Conservation (phyloP, 2,329 filamentous ascomycete species). For the Bipolaris oryzae region DNA sequence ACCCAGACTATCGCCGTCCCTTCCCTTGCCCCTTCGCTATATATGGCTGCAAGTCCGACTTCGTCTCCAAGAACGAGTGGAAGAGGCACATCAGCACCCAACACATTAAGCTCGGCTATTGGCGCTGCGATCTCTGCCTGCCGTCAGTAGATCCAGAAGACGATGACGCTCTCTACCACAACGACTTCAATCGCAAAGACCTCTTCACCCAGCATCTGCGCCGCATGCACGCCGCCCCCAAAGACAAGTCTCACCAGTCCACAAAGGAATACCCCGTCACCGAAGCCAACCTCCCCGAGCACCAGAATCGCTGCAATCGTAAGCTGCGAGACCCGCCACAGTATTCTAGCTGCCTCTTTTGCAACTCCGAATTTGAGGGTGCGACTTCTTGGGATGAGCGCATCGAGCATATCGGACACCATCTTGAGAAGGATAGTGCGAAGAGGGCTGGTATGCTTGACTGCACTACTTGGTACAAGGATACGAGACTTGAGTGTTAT, state of each 20-base stretch:
- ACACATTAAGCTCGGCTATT: constrained; percentile 76
- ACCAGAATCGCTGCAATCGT: constrained; percentile 65
- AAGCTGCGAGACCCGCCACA: constrained; percentile 67
- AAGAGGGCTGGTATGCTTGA: constrained; percentile 22
- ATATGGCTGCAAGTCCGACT: constrained; percentile 75
- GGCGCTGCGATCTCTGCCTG: constrained; percentile 72
- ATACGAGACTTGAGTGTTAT: constrained; percentile 46
- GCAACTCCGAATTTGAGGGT: constrained; percentile 67
- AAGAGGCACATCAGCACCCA: constrained; percentile 85
- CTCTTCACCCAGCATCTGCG: constrained; percentile 87
- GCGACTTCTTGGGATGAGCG: constrained; percentile 74
- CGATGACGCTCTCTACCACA: constrained; percentile 45
- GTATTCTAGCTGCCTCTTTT: constrained; percentile 69
- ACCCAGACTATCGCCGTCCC: constrained; percentile 50
- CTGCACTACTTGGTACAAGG: constrained; percentile 32
- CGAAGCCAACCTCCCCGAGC: constrained; percentile 61
- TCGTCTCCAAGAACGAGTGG: constrained; percentile 91
- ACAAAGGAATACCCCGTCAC: constrained; percentile 53
- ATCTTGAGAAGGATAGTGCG: constrained; percentile 67
- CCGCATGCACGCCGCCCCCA: constrained; percentile 75
- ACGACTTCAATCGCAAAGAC: constrained; percentile 89
- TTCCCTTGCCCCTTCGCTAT: constrained; percentile 80
- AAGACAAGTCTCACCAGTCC: constrained; percentile 37
- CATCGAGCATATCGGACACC: constrained; percentile 86
- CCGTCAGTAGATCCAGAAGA: constrained; percentile 41